Evolutionary conservation across 1,139 yeast species (phyloP).

Genomic region (Lodderomyces oxycetoniae): DNA sequence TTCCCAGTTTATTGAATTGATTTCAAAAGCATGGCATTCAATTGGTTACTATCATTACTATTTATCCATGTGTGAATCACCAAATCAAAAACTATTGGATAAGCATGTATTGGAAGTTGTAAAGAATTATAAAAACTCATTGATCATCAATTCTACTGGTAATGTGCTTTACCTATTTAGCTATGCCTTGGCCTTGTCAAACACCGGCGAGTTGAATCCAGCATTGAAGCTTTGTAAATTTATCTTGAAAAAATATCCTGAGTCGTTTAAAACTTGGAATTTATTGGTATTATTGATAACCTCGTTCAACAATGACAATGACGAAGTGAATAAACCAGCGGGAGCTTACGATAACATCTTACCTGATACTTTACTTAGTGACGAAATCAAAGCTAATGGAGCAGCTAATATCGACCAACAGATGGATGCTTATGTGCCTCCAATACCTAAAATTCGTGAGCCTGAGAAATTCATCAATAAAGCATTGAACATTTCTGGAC

Average conservation of each 20-base stretch:
- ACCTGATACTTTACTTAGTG: constrained; percentile 10
- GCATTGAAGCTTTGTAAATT: constrained; percentile 39
- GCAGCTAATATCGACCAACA: constrained; percentile 6
- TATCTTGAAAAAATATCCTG: constrained; percentile 40
- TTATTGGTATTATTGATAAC: constrained; percentile 32
- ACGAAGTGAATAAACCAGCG: constrained; percentile 16
- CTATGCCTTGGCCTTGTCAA: constrained; percentile 37
- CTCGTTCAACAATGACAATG: constrained; percentile 25
- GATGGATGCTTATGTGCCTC: constrained; percentile 5
- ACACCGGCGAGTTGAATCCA: constrained; percentile 23
- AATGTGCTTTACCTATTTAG: constrained; percentile 27
- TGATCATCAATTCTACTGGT: constrained; percentile 40
- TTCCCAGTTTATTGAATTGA: constrained; percentile 26
- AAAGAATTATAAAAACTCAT: constrained; percentile 30
- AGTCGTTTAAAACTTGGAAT: constrained; percentile 45
- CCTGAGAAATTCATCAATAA: constrained; percentile 39
- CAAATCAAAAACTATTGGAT: constrained; percentile 20
- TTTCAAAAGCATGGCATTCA: constrained; percentile 39
- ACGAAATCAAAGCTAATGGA: constrained; percentile 5
- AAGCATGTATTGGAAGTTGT: constrained; percentile 18
- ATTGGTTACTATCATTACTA: constrained; percentile 34
- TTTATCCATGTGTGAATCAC: constrained; percentile 26
- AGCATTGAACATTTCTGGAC: constrained; percentile 43
- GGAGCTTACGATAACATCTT: constrained; percentile 9
- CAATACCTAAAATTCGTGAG: constrained; percentile 17